phyloP scores from a whole-genome alignment of 352 stramenopile genomes.

The Phytophthora sojae region DNA sequence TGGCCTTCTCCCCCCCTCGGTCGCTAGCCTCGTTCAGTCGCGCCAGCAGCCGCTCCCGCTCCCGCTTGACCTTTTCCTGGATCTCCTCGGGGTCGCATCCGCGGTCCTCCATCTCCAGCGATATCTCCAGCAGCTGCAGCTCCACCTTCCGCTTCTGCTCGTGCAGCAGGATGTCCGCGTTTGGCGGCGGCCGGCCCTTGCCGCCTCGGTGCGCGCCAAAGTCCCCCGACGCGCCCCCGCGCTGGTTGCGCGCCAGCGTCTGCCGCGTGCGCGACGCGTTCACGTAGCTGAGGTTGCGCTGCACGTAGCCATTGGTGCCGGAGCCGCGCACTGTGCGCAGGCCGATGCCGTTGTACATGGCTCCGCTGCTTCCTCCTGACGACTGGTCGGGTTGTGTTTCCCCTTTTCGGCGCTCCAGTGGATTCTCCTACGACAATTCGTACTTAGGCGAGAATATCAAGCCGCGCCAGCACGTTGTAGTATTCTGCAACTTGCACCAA shows the following conservation, averaged over 20 bases:
- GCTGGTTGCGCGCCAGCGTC: constrained; percentile 59
- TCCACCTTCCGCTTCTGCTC: constrained; percentile 84
- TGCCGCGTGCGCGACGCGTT: constrained; percentile 73
- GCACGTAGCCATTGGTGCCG: constrained; percentile 91
- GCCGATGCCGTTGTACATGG: constrained; percentile 93
- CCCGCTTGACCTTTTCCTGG: constrained; percentile 60
- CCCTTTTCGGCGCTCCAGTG: background rate
- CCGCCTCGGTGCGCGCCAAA: constrained; percentile 26
- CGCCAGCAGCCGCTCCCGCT: constrained; percentile 64
- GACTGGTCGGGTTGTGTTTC: background rate
- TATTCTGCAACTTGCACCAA: constrained; percentile 11
- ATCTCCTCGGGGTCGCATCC: constrained; percentile 77
- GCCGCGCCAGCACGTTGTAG: background rate
- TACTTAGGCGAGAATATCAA: constrained; percentile 21
- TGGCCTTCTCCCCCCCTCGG: constrained; percentile 7
- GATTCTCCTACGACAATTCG: background rate
- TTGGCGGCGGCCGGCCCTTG: constrained; percentile 44
- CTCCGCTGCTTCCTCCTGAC: background rate
- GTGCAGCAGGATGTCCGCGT: constrained; percentile 85
- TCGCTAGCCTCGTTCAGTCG: constrained; percentile 23
- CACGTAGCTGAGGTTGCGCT: constrained; percentile 87
- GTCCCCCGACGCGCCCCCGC: constrained; percentile 17
- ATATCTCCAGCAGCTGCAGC: constrained; percentile 81
- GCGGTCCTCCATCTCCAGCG: constrained; percentile 79
- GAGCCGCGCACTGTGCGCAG: constrained; percentile 85